Base-by-base conservation (phyloP, 164 flowering plant species). In the Amborella trichopoda region DNA sequence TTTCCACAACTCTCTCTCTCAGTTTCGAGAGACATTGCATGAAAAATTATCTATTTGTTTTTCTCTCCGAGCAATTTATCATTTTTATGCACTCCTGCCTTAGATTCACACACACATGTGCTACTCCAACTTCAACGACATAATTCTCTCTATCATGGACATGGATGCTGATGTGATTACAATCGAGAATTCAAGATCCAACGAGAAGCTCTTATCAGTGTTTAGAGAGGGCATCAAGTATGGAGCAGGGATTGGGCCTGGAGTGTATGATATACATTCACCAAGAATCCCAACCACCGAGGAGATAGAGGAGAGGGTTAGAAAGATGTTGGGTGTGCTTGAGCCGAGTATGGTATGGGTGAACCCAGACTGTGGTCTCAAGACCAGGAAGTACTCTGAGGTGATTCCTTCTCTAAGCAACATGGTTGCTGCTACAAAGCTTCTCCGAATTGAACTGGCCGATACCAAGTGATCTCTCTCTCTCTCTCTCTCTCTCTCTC, bases 161-260 rank as follows among this genome's bases (percentile, higher is more conserved):
- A 80, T 80, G 89, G 89, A 80, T 59, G 89, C 89, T n/a, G 89
- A 80, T 68, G 97, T 89, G 49, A 78, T 89, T 71, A 86, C 95
- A 34, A 83, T 90, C 27, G 95, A 90, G 86, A 85, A 90, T 80
- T 90, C 97, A 12, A 67, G 94, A 2, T 86, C 94, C 4, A 91
- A 86, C 42, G 95, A 85, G 78, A 86, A 90, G 76, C 97, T 85
- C 11, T 78, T 89, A 28, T 85, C 95, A 0, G 97, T 85, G 28
- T 86, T 89, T 91, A 83, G 86, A 4, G 97, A 85, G 65, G 97
- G 97, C 41, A 85, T 85, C 34, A 83, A 75, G 66, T 89, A 82
- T 36, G 94, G 88, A 59, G 90, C 95, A 46, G 97, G 97, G 23
- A 89, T 89, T 49, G 97, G 97, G 34, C 97, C 97, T 25, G 95